Evolutionary conservation across 108 stramenopile genomes (phyloP), one percentile per base, ranked within the genome.

Genomic region (Hondaea fermentalgiana): DNA sequence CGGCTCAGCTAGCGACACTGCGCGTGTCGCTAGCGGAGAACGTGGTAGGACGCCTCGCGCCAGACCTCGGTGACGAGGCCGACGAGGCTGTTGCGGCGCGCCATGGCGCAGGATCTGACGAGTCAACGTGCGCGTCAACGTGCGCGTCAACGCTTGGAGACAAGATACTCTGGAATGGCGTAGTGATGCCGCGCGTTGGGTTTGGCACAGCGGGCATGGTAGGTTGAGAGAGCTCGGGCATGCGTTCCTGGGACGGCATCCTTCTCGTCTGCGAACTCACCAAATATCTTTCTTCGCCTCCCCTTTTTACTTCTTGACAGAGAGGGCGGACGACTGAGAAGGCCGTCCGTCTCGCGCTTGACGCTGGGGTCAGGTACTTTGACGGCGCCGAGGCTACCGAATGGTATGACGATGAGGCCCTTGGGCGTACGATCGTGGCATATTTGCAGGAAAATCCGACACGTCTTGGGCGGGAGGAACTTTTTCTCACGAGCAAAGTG

Each of bases 361-460:
- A 89, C 8, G 91, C 88, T 10, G 92, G 92, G 55, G 87, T 91
- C 44, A 55, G 92, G 21, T 89, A 91, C 59, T 45, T 93, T 88
- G 92, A 93, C 72, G 90, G 92, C 35, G 92, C 92, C 14, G 92
- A 93, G 91, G 92, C 92, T 12, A 55, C 60, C 17, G 92, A 93
- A 60, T 93, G 92, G 92, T 93, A 93, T 64, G 64, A 90, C 90
- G 92, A 93, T 47, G 89, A 44, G 5, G 91, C 89, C 44, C 88
- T 92, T n/a, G 92, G 91, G 4, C 43, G 44, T 19, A 92, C 92
- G 16, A 12, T 92, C 21, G 14, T 3, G 21, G 23, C 16, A 43
- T 72, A 57, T 42, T 42, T 76, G 19, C 17, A 10, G 16, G 88
- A 44, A 23, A 8, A 21, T 49, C 58, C 71, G 25, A 8, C 57